phyloP scores from a whole-genome alignment of 2,329 filamentous ascomycete genomes.

The Colletotrichum sp. region DNA sequence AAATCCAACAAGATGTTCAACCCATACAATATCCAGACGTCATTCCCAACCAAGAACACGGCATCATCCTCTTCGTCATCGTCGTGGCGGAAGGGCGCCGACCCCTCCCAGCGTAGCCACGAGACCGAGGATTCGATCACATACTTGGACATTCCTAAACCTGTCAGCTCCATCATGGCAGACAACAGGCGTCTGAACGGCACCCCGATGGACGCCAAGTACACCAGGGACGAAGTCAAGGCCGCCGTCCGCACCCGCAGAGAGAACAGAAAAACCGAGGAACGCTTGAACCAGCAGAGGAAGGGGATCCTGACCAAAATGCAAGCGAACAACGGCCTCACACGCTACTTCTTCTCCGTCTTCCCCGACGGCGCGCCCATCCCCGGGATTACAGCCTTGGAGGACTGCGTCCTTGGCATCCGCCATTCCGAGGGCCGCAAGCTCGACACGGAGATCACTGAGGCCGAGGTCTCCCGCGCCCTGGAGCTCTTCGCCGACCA shows the following conservation, averaged over 20 bases:
- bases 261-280: neutral
- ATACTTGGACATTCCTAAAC: neutral
- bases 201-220: neutral
- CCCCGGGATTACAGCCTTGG: neutral
- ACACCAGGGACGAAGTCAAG: neutral
- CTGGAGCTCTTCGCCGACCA: neutral
- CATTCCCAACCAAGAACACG: neutral
- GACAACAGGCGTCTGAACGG: neutral
- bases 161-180: neutral
- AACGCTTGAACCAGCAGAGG: neutral
- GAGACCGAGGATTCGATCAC: neutral
- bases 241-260: neutral
- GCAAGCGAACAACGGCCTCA: neutral
- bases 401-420: neutral
- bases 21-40: neutral
- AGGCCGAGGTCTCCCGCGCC: neutral
- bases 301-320: neutral
- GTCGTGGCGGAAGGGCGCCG: neutral
- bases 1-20: neutral
- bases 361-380: neutral
- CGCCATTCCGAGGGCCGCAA: neutral
- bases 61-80: neutral
- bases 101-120: fast-evolving
- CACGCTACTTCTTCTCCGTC: neutral
- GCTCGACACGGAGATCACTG: neutral